Percentiles rank a stretch among this genome's conserved stretches.
phyloP scores from a whole-genome alignment of 768 basidiomycete species.

The Tylopilus rubrobrunneus region DNA sequence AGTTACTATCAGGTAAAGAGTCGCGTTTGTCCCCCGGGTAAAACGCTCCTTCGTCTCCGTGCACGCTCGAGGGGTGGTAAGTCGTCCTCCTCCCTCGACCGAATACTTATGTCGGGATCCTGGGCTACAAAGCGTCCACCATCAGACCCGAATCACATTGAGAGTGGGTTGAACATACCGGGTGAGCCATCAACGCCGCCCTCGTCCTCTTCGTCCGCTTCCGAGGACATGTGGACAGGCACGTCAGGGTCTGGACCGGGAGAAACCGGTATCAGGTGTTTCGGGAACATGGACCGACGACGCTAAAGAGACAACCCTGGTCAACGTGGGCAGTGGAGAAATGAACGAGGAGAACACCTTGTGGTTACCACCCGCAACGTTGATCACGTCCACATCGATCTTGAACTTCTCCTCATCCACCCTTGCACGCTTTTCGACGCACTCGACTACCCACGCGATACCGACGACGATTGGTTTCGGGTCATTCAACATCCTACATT shows the following conservation, averaged over 20 bases:
- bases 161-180: constrained; percentile 13
- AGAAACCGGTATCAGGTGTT: constrained; percentile 41
- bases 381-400: constrained; percentile 56
- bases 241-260: constrained; percentile 11
- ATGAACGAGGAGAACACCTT: constrained; percentile 47
- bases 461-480: constrained; percentile 74
- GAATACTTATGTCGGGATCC: constrained; percentile 25
- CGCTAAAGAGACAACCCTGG: constrained; percentile 41
- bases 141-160: constrained; percentile 7
- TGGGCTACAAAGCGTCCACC: constrained; percentile 9
- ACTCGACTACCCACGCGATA: constrained; percentile 88
- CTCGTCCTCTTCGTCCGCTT: constrained; percentile 27
- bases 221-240: constrained; percentile 20
- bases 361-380: constrained; percentile 56
- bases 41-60: constrained; percentile 43
- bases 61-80: constrained; percentile 70
- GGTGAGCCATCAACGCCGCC: constrained; percentile 20
- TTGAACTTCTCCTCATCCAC: constrained; percentile 65
- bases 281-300: constrained; percentile 71
- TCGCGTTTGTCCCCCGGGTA: constrained; percentile 31
- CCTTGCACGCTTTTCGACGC: constrained; percentile 60
- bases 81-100: constrained; percentile 47
- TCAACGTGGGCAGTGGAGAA: not conserved
- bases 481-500: constrained; percentile 53
- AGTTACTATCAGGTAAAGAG: constrained; percentile 14